These are phyloP conservation scores for Termitomyces sp. DNA, from an alignment of 768 basidiomycete genomes.

Conservation along the genomic window DNA sequence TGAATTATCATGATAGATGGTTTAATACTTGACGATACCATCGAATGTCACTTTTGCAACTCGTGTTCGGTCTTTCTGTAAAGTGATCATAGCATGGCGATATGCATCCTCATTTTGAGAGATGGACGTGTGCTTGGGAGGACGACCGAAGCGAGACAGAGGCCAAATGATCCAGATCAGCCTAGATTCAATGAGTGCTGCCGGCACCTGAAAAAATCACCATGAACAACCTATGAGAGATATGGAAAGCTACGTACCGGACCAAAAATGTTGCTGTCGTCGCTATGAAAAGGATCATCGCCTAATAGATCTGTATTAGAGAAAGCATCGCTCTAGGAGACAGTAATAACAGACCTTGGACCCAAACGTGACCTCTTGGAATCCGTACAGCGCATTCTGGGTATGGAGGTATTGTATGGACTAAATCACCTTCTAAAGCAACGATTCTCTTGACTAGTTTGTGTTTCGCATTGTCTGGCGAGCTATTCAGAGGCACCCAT, in stretches of 20 bases:
- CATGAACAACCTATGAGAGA: neutral
- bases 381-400: constrained; percentile 46
- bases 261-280: constrained; percentile 71
- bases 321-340: neutral
- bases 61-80: constrained; percentile 34
- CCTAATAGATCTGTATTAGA: constrained; percentile 31
- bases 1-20: too few relatives aligned
- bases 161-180: constrained; percentile 49
- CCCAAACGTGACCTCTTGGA: constrained; percentile 65
- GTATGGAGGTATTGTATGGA: constrained; percentile 67
- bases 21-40: constrained; percentile 5
- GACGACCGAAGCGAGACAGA: constrained; percentile 35
- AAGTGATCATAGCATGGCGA: constrained; percentile 27
- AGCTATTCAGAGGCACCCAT: constrained; percentile 30
- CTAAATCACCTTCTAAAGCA: constrained; percentile 55
- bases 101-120: constrained; percentile 16
- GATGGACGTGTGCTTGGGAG: constrained; percentile 10
- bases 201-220: constrained; percentile 29
- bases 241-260: constrained; percentile 38
- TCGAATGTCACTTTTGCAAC: constrained; percentile 27
- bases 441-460: constrained; percentile 63
- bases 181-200: constrained; percentile 45
- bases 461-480: constrained; percentile 47
- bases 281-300: constrained; percentile 59
- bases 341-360: constrained; percentile 45